Evolutionary conservation across 768 basidiomycete species (phyloP).

Genomic region (Cystofilobasidium capitatum): DNA sequence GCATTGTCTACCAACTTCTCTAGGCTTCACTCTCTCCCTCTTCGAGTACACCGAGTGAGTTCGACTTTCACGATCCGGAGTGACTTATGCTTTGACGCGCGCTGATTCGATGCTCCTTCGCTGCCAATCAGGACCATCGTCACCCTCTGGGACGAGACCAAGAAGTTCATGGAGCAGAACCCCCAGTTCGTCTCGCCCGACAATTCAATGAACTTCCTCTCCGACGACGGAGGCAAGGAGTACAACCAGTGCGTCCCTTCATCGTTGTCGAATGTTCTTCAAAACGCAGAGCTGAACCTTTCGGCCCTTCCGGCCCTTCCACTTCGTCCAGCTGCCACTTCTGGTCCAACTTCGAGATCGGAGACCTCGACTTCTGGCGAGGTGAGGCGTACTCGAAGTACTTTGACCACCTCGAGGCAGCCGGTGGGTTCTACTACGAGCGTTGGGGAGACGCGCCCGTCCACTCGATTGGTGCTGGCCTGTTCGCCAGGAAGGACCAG

Average conservation of each 20-base stretch:
- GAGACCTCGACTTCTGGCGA: slow-evolving; percentile 70
- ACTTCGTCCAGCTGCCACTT: slow-evolving; percentile 43
- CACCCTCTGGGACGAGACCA: slow-evolving; percentile 65
- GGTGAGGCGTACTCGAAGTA: slow-evolving; percentile 65
- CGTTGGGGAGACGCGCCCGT: slow-evolving; percentile 75
- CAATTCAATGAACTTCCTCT: slow-evolving; percentile 65
- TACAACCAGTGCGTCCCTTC: slow-evolving; percentile 70
- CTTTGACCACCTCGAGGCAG: slow-evolving; percentile 46
- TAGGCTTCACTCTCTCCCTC: slow-evolving; percentile 69
- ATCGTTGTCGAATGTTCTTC: neutral
- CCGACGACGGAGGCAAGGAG: slow-evolving; percentile 59
- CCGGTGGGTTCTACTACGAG: slow-evolving; percentile 65
- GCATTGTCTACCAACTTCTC: neutral
- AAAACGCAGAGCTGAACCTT: neutral
- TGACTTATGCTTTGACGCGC: no score
- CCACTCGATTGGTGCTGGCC: slow-evolving; percentile 78
- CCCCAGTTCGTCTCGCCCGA: slow-evolving; percentile 37
- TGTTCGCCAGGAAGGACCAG: slow-evolving; percentile 72
- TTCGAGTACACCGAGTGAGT: slow-evolving; percentile 55
- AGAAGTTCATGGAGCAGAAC: slow-evolving; percentile 31
- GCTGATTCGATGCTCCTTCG: neutral
- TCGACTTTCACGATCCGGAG: neutral
- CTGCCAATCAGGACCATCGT: slow-evolving; percentile 50
- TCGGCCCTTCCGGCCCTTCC: neutral
- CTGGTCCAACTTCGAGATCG: slow-evolving; percentile 94